Evolutionary conservation across 2,329 filamentous ascomycete genomes (phyloP).

Genomic region (Phaeophleospora eucalypticola): DNA sequence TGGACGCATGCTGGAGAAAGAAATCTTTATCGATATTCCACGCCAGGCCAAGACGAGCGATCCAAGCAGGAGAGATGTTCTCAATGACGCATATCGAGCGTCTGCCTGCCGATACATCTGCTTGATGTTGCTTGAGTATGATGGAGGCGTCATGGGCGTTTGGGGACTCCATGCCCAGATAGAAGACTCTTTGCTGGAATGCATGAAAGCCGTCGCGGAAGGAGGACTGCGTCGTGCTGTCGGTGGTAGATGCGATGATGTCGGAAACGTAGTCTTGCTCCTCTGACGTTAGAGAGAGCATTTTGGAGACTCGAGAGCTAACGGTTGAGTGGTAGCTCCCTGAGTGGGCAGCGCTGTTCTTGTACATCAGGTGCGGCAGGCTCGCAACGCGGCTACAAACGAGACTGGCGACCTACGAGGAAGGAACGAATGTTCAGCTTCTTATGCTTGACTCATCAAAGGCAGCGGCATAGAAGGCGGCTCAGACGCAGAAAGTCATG

Average conservation of each 20-base stretch:
- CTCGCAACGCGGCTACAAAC: too few species aligned
- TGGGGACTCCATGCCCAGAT: neutral
- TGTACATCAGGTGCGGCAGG: too few species aligned
- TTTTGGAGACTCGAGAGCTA: too few species aligned
- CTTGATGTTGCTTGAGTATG: neutral
- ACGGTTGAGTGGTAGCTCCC: too few species aligned
- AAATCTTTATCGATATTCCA: conserved; percentile 5
- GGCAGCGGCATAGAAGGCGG: too few species aligned
- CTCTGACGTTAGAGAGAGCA: neutral
- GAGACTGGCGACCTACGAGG: too few species aligned
- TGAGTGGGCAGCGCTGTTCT: too few species aligned
- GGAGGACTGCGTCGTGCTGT: neutral
- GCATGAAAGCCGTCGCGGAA: neutral
- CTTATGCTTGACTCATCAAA: too few species aligned
- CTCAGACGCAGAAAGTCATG: neutral
- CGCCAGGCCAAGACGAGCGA: neutral
- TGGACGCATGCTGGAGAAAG: conserved; percentile 4
- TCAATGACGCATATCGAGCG: conserved; percentile 4
- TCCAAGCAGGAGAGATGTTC: conserved; percentile 5
- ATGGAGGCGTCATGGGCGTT: neutral
- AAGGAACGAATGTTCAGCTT: too few species aligned
- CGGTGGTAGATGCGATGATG: too few species aligned
- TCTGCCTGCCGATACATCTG: neutral
- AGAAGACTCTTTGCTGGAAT: neutral
- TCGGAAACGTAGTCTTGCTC: neutral